Conservation (phyloP, 352 stramenopile species). For the Phytopythium oedochilum region DNA sequence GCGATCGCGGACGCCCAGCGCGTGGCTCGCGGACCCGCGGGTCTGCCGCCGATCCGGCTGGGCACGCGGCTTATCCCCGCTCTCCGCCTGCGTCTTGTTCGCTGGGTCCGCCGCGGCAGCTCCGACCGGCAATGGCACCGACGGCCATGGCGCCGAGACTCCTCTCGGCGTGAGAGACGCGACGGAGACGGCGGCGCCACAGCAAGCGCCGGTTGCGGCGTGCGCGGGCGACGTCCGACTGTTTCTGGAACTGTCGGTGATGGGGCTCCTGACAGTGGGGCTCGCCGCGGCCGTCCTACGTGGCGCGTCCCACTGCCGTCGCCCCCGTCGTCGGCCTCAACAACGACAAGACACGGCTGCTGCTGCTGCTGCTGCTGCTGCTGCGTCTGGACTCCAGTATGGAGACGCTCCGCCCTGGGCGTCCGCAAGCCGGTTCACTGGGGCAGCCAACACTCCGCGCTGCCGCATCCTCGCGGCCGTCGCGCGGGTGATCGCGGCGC, state of each 20-base stretch:
- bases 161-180: conserved; percentile 4
- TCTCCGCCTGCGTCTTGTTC: neutral
- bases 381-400: too few relatives aligned
- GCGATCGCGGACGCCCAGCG: neutral
- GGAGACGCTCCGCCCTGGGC: neutral
- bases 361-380: neutral
- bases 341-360: conserved; percentile 1
- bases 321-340: neutral
- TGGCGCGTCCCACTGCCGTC: conserved; percentile 4
- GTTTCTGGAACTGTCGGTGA: conserved; percentile 6
- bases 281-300: neutral
- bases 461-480: neutral
- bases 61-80: neutral
- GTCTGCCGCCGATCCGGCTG: conserved; percentile 1
- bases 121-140: too few relatives aligned
- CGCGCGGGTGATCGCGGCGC: neutral
- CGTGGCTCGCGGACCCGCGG: neutral
- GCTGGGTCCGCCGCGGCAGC: neutral
- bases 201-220: conserved; percentile 10
- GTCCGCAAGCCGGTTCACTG: neutral
- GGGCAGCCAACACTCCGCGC: neutral
- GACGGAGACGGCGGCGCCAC: conserved; percentile 1
- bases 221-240: conserved; percentile 4
- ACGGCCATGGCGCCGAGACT: too few relatives aligned
- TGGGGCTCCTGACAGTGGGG: conserved; percentile 1